Conservation (phyloP, 352 stramenopile genomes). For the Globisporangium iwayamae region DNA sequence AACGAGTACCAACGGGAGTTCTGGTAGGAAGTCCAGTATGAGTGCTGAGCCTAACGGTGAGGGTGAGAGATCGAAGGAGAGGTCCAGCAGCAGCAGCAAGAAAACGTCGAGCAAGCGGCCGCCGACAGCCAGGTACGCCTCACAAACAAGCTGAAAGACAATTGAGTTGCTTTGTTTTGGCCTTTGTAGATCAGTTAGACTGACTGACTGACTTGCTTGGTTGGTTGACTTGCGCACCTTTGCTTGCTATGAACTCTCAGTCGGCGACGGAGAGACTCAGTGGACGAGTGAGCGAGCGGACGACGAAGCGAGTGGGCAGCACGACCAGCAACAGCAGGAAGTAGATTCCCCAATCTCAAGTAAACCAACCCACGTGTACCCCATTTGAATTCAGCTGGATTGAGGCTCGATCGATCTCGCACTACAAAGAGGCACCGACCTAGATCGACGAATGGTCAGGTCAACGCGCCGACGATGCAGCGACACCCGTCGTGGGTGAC, state of each 20-base stretch:
- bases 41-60: constrained; percentile 6
- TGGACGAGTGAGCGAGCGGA: background rate
- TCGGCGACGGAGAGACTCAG: constrained; percentile 5
- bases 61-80: constrained; percentile 12
- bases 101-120: constrained; percentile 59
- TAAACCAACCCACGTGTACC: too few relatives aligned
- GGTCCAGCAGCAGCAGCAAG: constrained; percentile 29
- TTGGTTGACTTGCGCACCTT: background rate
- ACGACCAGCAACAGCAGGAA: too few relatives aligned
- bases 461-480: too few relatives aligned
- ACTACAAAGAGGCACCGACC: too few relatives aligned
- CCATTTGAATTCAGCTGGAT: too few relatives aligned
- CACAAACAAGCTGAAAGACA: background rate
- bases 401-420: too few relatives aligned
- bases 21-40: constrained; percentile 13
- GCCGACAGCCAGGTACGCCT: constrained; percentile 46
- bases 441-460: too few relatives aligned
- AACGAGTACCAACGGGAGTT: constrained; percentile 16
- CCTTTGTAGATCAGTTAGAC: background rate
- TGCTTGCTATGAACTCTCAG: background rate
- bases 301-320: too few relatives aligned
- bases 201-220: background rate
- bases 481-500: too few relatives aligned
- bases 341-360: too few relatives aligned
- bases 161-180: background rate